Evolutionary conservation across 2,329 filamentous ascomycete genomes (phyloP), one percentile per base, ranked within the genome.

Genomic region (Ophiostoma triangulosporum): DNA sequence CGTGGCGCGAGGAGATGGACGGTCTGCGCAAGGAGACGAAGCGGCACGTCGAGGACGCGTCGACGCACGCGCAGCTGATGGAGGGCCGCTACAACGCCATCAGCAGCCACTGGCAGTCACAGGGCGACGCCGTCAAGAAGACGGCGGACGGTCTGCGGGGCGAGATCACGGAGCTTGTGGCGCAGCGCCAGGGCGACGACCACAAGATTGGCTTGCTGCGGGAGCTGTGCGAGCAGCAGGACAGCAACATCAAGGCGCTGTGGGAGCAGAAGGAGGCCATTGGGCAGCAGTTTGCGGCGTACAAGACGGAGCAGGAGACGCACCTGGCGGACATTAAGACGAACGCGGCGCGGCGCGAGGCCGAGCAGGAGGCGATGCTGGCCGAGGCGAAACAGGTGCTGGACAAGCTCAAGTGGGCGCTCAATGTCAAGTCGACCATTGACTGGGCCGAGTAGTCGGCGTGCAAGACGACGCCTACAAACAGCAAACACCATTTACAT

Each of bases 181-280:
- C 74, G 36, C 76, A 81, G 61, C 71, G 80, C 55, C 71, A 68
- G 57, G 70, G 69, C 51, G 81, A 86, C 61, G 79, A 83, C 60
- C 74, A 77, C 62, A 80, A 76, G 66, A 81, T 85, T 59, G 73
- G 70, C 57, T 80, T 77, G 31, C 70, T 88, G 50, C 74, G 80
- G 51, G 80, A 86, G 56, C 73, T 89, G 31, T 83, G 80, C 64
- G 83, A 88, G 58, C 84, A 89, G 66, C 81, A 88, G 63, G 77
- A 85, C 58, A 74, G 76, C 61, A 85, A 87, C 60, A 75, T 86
- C 55, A 76, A 77, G 54, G 72, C 78, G 55, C 69, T 83, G 24
- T 68, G 69, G 55, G 72, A 74, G 49, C 76, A 84, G 61, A 85
- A 86, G 61, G 74, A 78, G 27, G 76, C 76, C 15, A 80, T 88